phyloP scores from a whole-genome alignment of 768 basidiomycete genomes.

The Serpula lacrymans region DNA sequence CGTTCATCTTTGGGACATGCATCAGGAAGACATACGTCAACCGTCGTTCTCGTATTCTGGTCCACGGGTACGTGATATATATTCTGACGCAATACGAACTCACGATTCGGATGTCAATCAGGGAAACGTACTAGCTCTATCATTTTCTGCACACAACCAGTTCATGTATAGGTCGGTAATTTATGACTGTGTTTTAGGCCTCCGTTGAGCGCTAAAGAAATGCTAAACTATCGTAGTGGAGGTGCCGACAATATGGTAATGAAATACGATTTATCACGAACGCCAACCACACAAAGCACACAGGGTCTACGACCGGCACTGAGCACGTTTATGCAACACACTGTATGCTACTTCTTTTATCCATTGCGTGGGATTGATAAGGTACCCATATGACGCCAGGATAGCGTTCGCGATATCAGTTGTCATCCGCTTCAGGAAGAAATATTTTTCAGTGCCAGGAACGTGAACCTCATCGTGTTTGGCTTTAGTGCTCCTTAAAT shows the following conservation, averaged over 20 bases:
- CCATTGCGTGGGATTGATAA: too few species aligned
- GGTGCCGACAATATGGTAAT: slow-evolving; percentile 50
- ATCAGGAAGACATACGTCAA: slow-evolving; percentile 49
- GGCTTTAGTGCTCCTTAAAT: neutral
- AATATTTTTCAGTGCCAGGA: slow-evolving; percentile 70
- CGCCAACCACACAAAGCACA: neutral
- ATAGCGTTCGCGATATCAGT: slow-evolving; percentile 59
- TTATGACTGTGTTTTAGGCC: slow-evolving; percentile 11
- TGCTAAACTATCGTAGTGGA: slow-evolving; percentile 30
- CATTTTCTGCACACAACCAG: slow-evolving; percentile 65
- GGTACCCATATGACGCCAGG: slow-evolving; percentile 36
- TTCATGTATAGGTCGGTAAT: slow-evolving; percentile 60
- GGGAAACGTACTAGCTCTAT: slow-evolving; percentile 69
- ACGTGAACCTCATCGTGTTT: slow-evolving; percentile 7
- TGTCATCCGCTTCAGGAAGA: slow-evolving; percentile 69
- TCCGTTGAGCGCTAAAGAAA: slow-evolving; percentile 9
- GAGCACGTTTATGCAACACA: too few species aligned
- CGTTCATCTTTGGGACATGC: slow-evolving; percentile 64
- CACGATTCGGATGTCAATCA: too few species aligned
- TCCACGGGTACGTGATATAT: slow-evolving; percentile 41
- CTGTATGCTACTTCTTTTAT: too few species aligned
- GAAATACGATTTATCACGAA: slow-evolving; percentile 50
- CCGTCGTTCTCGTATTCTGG: slow-evolving; percentile 45
- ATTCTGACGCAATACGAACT: too few species aligned
- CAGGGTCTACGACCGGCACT: too few species aligned